Evolutionary conservation across 805 yeast species (phyloP).

Genomic region (Spathaspora girioi): DNA sequence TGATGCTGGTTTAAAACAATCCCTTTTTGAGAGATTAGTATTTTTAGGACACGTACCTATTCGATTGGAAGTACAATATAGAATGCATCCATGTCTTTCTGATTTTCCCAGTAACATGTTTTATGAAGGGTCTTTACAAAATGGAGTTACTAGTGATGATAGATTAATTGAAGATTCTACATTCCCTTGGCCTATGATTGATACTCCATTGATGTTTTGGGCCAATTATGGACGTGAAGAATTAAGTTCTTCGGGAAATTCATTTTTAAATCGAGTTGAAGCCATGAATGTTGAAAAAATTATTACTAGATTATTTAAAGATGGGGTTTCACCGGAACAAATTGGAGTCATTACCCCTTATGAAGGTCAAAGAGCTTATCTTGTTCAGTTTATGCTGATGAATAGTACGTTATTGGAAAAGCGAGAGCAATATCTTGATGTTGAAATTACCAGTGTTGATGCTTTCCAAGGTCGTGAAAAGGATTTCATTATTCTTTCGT

Average conservation of each 20-base stretch:
- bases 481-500: constrained; percentile 39
- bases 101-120: constrained; percentile 90
- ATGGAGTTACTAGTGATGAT: constrained; percentile 81
- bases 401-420: constrained; percentile 57
- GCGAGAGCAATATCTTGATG: constrained; percentile 59
- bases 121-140: constrained; percentile 87
- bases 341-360: constrained; percentile 94
- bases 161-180: constrained; percentile 50
- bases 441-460: constrained; percentile 70
- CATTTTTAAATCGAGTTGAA: constrained; percentile 81
- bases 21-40: constrained; percentile 83
- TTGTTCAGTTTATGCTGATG: constrained; percentile 72
- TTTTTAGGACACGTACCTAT: constrained; percentile 80
- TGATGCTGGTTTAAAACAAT: constrained; percentile 81
- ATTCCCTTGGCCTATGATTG: constrained; percentile 90
- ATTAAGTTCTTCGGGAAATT: constrained; percentile 74
- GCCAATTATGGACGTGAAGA: constrained; percentile 86
- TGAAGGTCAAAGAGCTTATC: constrained; percentile 86
- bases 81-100: constrained; percentile 88
- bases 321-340: constrained; percentile 74
- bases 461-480: constrained; percentile 45
- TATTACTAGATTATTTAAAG: constrained; percentile 66
- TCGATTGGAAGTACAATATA: constrained; percentile 85
- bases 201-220: constrained; percentile 96
- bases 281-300: constrained; percentile 85